Base-by-base conservation (phyloP, 2,329 filamentous ascomycete species). In the Epichloe coenophiala region DNA sequence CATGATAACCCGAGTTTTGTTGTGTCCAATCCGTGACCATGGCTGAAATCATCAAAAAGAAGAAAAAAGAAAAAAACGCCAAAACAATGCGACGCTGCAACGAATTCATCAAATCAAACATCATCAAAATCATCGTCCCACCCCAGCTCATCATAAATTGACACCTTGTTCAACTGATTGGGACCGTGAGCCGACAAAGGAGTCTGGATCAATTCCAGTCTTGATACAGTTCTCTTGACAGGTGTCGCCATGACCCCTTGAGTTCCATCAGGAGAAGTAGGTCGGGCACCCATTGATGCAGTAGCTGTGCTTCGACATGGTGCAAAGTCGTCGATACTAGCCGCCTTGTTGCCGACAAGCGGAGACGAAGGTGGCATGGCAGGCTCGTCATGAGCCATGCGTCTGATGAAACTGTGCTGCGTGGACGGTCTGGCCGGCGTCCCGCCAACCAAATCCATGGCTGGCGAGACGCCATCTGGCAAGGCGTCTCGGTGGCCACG, bases 71-170 rank as follows among this genome's bases (percentile, higher is more conserved):
- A 23, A 27, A 27, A 50, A 53, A 1, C 17, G 45, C 47, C 56
- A 57, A 42, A 52, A 51, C 48, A 46, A 45, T 47, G 41, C 39
- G 15, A 13, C 33, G 44, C 6, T 49, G 21, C 35, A 35, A 47
- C 45, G 43, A 31, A 49, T 51, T 67, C 64, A 63, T 68, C 53
- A n/a, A n/a, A 27, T 27, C 23, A 65, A 62, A 70, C 60, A 60
- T 71, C 68, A 60, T 78, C 73, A 60, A 71, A 66, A 54, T 80
- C 75, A 53, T 78, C 71, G 58, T 80, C 75, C 78, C 78, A 81
- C 44, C 78, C 77, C 41, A 81, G 61, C 55, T 66, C 67, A 57
- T 77, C 68, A 56, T 76, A 81, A 48, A 81, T 74, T 11, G 73
- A 75, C 54, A 65, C 54, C 36, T 62, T 61, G 53, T 60, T 65